phyloP scores from a whole-genome alignment of 768 basidiomycete species.

The Suillus subluteus region DNA sequence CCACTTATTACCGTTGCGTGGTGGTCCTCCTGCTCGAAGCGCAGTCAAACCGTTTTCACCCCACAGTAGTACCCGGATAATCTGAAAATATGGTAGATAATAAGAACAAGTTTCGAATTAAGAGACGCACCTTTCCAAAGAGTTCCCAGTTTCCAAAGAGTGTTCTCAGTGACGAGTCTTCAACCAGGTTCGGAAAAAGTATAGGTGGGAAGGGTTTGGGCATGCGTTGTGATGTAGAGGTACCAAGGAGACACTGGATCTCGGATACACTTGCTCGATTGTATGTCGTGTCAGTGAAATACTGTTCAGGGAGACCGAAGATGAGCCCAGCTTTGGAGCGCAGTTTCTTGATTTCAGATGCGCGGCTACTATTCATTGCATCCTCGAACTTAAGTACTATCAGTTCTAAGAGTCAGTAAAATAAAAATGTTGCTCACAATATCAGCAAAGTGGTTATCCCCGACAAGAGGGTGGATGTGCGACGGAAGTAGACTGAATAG shows the following conservation, averaged over 20 bases:
- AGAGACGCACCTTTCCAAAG: neutral
- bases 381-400: neutral
- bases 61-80: neutral
- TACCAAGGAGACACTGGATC: neutral
- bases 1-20: neutral
- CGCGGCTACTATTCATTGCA: neutral
- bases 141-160: slow-evolving; percentile 5
- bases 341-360: slow-evolving; percentile 7
- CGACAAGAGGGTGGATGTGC: no score
- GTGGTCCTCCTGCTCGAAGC: neutral
- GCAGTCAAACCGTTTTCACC: neutral
- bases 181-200: neutral
- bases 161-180: neutral
- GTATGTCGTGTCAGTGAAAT: neutral
- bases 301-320: slow-evolving; percentile 6
- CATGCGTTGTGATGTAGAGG: neutral
- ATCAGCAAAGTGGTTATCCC: no score
- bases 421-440: no score
- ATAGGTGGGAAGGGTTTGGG: slow-evolving; percentile 1
- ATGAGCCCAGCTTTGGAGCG: slow-evolving; percentile 1
- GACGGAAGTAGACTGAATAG: no score
- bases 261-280: neutral
- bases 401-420: no score
- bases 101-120: neutral
- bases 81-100: neutral